Evolutionary conservation across 192 early-diverging fungal genomes (phyloP).

Genomic region (Allomyces arbusculus): DNA sequence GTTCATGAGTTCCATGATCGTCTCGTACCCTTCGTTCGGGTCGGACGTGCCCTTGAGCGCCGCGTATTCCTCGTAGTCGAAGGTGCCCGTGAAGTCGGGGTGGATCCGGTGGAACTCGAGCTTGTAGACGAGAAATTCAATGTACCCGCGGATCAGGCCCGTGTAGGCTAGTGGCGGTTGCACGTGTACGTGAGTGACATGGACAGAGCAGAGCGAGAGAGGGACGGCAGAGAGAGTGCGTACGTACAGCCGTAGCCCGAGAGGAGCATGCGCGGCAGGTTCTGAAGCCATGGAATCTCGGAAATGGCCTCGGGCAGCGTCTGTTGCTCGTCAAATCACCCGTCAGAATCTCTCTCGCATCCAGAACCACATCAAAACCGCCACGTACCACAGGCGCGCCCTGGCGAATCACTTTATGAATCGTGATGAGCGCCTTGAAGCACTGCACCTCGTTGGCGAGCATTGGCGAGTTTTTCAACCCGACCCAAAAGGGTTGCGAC

Average conservation of each 20-base stretch:
- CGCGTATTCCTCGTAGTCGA: conserved; percentile 95
- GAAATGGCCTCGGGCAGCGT: conserved; percentile 63
- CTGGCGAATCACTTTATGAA: conserved; percentile 87
- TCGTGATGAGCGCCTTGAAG: conserved; percentile 82
- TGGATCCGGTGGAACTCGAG: conserved; percentile 78
- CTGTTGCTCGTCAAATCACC: conserved; percentile 10
- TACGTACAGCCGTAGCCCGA: conserved; percentile 4
- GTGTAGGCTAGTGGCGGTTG: conserved; percentile 35
- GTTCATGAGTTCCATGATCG: conserved; percentile 79
- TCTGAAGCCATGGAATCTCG: conserved; percentile 69
- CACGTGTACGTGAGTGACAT: neutral
- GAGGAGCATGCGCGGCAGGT: conserved; percentile 13
- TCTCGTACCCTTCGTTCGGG: conserved; percentile 98
- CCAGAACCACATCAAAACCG: neutral
- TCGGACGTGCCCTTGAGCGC: conserved; percentile 83
- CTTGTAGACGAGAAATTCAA: conserved; percentile 72
- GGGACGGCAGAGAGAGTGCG: neutral
- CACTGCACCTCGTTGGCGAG: conserved; percentile 83
- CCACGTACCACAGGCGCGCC: conserved; percentile 59
- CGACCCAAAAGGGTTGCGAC: conserved; percentile 64
- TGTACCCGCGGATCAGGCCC: conserved; percentile 68
- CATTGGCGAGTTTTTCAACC: conserved; percentile 68
- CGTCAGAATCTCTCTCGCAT: neutral
- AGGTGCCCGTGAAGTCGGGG: conserved; percentile 80
- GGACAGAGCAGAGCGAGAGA: neutral